phyloP scores from a whole-genome alignment of 2,329 filamentous ascomycete species.

The Tolypocladium endophyticum region DNA sequence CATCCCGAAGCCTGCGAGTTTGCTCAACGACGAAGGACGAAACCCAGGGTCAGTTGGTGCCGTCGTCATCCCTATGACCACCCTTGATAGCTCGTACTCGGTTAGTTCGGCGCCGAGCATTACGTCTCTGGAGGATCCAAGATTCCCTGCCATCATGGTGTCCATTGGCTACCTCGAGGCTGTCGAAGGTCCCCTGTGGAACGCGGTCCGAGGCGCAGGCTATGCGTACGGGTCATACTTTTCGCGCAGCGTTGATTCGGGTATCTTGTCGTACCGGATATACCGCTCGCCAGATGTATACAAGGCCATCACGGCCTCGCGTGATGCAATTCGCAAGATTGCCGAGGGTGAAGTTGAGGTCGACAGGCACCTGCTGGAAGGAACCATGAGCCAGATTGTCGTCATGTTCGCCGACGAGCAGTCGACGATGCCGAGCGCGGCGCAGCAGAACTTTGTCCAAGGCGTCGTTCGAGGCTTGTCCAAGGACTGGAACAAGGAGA shows the following conservation, averaged over 20 bases:
- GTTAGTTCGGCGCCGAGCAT: slow-evolving; percentile 67
- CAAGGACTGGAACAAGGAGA: slow-evolving; percentile 65
- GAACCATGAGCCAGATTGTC: slow-evolving; percentile 83
- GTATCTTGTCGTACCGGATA: slow-evolving; percentile 72
- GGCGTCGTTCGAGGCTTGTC: slow-evolving; percentile 68
- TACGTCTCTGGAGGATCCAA: slow-evolving; percentile 63
- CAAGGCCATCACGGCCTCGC: slow-evolving; percentile 73
- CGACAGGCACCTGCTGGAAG: slow-evolving; percentile 75
- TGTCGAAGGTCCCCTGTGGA: slow-evolving; percentile 91
- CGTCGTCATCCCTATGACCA: slow-evolving; percentile 80
- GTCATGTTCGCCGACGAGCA: slow-evolving; percentile 81
- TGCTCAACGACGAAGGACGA: slow-evolving; percentile 67
- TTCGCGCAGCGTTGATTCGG: slow-evolving; percentile 64
- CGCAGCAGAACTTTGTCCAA: slow-evolving; percentile 71
- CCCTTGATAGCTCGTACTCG: slow-evolving; percentile 85
- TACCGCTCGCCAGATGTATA: slow-evolving; percentile 84
- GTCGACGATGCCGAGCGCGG: slow-evolving; percentile 72
- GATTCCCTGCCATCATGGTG: slow-evolving; percentile 75
- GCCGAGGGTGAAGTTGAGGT: slow-evolving; percentile 61
- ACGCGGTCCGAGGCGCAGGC: slow-evolving; percentile 82
- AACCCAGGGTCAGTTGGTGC: slow-evolving; percentile 64
- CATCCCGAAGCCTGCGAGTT: slow-evolving; percentile 56
- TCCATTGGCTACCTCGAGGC: slow-evolving; percentile 86
- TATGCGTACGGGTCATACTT: slow-evolving; percentile 86
- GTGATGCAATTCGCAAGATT: slow-evolving; percentile 63